Evolutionary conservation across 2,329 filamentous ascomycete species (phyloP).

Genomic region (Xylariaceae sp.): DNA sequence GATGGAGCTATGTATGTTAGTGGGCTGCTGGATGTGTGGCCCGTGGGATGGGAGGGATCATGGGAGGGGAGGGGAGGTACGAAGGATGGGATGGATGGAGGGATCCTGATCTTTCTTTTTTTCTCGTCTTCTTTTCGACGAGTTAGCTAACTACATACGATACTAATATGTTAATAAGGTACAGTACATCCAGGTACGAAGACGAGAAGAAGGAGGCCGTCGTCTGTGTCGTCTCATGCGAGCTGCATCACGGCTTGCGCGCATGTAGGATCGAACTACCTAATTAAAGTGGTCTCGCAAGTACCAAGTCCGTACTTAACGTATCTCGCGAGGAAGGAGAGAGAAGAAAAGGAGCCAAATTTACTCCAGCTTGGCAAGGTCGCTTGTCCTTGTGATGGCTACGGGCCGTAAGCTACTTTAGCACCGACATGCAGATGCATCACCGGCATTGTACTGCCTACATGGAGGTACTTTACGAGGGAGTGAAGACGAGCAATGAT

Average conservation of each 20-base stretch:
- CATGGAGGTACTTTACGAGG: neutral
- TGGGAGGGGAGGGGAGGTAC: no score
- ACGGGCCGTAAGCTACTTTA: slow-evolving; percentile 19
- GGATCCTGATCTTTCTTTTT: neutral
- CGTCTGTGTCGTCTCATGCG: neutral
- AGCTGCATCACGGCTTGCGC: neutral
- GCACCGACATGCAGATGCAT: slow-evolving; percentile 9
- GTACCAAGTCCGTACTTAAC: neutral
- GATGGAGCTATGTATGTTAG: no score
- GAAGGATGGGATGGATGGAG: no score
- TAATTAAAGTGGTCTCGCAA: neutral
- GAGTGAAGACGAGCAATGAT: no score
- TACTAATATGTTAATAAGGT: no score
- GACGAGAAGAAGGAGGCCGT: neutral
- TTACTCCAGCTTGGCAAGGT: neutral
- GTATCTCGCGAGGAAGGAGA: neutral
- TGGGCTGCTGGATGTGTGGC: no score
- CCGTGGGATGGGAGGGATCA: no score
- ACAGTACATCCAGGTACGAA: neutral
- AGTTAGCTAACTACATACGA: neutral
- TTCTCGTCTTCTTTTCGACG: neutral
- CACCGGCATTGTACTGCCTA: neutral
- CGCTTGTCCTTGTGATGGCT: neutral
- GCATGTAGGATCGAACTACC: neutral
- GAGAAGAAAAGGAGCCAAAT: neutral